Evolutionary conservation across 495 filamentous ascomycete genomes (phyloP).

Genomic region (Usnea hakonensis): DNA sequence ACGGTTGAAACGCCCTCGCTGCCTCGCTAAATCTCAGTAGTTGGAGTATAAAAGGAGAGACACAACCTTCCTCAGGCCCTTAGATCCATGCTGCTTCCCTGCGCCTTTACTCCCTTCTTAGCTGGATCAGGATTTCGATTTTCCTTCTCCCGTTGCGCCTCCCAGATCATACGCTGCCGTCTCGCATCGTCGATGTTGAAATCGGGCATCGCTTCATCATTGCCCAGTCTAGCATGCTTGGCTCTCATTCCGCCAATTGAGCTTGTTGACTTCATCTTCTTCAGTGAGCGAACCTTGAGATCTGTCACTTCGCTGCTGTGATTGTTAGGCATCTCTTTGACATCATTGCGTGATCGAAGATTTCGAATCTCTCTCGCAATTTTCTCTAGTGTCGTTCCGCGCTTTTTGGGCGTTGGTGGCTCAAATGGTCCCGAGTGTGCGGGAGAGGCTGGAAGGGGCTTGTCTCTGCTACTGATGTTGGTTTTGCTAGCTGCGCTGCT

Average conservation of each 20-base stretch:
- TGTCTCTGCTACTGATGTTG: slow-evolving; percentile 28
- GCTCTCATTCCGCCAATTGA: slow-evolving; percentile 26
- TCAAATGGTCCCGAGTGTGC: slow-evolving; percentile 21
- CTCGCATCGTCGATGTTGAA: slow-evolving; percentile 46
- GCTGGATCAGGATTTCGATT: slow-evolving; percentile 10
- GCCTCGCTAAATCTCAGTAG: slow-evolving; percentile 3
- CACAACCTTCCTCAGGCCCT: neutral
- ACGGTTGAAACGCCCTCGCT: slow-evolving; percentile 15
- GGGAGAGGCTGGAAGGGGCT: slow-evolving; percentile 38
- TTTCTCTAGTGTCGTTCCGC: slow-evolving; percentile 49
- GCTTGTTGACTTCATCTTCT: slow-evolving; percentile 45
- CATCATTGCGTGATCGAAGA: slow-evolving; percentile 31
- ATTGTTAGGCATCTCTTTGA: slow-evolving; percentile 18
- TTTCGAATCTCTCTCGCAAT: slow-evolving; percentile 51
- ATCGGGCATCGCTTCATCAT: slow-evolving; percentile 20
- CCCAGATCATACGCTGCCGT: slow-evolving; percentile 41
- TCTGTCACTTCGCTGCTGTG: slow-evolving; percentile 19
- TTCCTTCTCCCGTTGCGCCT: slow-evolving; percentile 39
- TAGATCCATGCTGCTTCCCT: neutral
- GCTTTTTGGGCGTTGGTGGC: slow-evolving; percentile 31
- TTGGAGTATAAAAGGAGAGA: slow-evolving; percentile 1
- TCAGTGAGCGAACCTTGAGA: slow-evolving; percentile 29
- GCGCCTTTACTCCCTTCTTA: neutral
- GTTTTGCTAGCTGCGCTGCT: slow-evolving; percentile 26
- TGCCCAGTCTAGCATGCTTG: slow-evolving; percentile 26